Conservation (phyloP, 2,329 filamentous ascomycete genomes). For the Aureobasidium sp. region DNA sequence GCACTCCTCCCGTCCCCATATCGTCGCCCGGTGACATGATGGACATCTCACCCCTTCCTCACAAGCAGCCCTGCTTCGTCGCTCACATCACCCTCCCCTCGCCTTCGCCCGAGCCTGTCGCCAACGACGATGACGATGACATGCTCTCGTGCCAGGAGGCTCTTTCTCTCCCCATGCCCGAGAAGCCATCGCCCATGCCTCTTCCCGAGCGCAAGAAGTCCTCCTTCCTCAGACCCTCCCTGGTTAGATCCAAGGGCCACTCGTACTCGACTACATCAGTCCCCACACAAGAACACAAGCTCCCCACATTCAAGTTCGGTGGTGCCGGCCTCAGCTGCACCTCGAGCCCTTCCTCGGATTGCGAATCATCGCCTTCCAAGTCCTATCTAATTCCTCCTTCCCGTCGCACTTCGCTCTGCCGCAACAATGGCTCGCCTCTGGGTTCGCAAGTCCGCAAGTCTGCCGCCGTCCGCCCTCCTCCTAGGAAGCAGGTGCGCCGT, state of each 20-base stretch:
- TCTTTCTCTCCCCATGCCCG: conserved; percentile 1
- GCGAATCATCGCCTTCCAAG: conserved; percentile 59
- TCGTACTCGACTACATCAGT: conserved; percentile 59
- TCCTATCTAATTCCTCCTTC: conserved; percentile 50
- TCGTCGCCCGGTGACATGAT: conserved; percentile 84
- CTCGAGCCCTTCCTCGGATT: conserved; percentile 63
- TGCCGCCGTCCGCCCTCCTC: conserved; percentile 54
- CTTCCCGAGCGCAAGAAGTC: conserved; percentile 15
- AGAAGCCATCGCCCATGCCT: conserved; percentile 2
- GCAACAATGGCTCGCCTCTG: conserved; percentile 69
- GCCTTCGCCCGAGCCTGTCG: conserved; percentile 55
- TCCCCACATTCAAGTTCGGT: conserved; percentile 17
- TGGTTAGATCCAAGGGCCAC: conserved; percentile 63
- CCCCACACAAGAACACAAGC: conserved; percentile 34
- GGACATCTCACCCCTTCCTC: conserved; percentile 89
- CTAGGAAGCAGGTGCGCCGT: conserved; percentile 81
- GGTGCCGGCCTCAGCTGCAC: conserved; percentile 32
- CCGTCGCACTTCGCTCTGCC: conserved; percentile 59
- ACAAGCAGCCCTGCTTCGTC: conserved; percentile 62
- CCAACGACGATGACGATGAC: conserved; percentile 16
- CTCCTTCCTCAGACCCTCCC: conserved; percentile 51
- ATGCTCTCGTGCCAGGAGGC: conserved; percentile 15
- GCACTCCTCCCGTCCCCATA: conserved; percentile 74
- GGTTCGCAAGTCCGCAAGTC: conserved; percentile 63
- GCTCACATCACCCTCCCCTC: conserved; percentile 58